Evolutionary conservation across 2,329 filamentous ascomycete species (phyloP).

Genomic region (Ambrosiella cleistominuta): DNA sequence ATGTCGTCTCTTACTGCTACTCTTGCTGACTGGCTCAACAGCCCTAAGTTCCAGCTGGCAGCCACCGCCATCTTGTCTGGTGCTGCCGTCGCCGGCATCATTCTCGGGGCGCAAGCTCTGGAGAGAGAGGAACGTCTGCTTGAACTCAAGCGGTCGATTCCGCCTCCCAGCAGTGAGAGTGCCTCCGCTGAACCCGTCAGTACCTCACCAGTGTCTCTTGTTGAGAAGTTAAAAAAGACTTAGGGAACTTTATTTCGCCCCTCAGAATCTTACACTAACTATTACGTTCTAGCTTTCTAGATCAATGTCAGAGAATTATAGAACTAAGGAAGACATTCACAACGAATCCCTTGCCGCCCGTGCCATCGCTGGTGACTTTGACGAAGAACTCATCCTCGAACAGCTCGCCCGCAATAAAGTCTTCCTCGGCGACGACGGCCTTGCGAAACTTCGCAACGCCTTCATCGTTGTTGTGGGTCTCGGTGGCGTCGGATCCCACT

Average conservation of each 20-base stretch:
- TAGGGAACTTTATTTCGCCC: too few relatives aligned
- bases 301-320: conserved; percentile 36
- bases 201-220: neutral
- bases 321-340: conserved; percentile 43
- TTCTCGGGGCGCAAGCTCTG: conserved; percentile 45
- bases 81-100: conserved; percentile 38
- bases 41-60: conserved; percentile 42
- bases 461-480: conserved; percentile 85
- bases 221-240: too few relatives aligned
- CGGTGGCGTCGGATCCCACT: conserved; percentile 89
- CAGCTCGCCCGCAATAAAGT: conserved; percentile 85
- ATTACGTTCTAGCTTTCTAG: conserved; percentile 35
- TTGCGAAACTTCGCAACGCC: conserved; percentile 59
- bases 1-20: conserved; percentile 12
- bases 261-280: neutral
- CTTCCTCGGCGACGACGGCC: conserved; percentile 69
- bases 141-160: conserved; percentile 43
- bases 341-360: conserved; percentile 40
- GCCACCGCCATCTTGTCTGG: conserved; percentile 53
- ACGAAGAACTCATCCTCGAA: conserved; percentile 74
- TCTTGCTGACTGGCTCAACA: conserved; percentile 16
- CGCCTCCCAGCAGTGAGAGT: conserved; percentile 18
- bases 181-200: conserved; percentile 12
- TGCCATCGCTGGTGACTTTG: conserved; percentile 45
- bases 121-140: conserved; percentile 35